Evolutionary conservation across 352 stramenopile species (phyloP).

Genomic region (Pythium aphanidermatum): DNA sequence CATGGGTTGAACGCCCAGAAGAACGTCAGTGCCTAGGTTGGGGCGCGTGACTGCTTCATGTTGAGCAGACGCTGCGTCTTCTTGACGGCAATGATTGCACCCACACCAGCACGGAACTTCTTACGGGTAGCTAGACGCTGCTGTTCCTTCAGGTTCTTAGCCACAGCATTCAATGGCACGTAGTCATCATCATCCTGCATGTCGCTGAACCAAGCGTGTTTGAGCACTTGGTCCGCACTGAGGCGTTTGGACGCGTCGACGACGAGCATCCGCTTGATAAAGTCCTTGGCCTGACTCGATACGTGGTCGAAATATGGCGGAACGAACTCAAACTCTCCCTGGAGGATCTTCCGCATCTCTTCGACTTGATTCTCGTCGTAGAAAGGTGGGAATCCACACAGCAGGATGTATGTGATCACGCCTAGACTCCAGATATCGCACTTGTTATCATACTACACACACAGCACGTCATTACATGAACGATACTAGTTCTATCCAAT

Average conservation of each 20-base stretch:
- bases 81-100: constrained; percentile 68
- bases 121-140: constrained; percentile 43
- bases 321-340: constrained; percentile 89
- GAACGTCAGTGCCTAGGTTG: constrained; percentile 16
- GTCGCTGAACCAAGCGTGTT: constrained; percentile 72
- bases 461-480: background rate
- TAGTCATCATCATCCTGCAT: constrained; percentile 49
- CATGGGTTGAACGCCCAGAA: too few species aligned
- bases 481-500: too few species aligned
- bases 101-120: constrained; percentile 67
- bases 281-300: constrained; percentile 86
- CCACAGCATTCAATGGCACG: constrained; percentile 43
- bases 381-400: constrained; percentile 96
- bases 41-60: constrained; percentile 20
- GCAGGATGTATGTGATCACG: constrained; percentile 90
- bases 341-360: constrained; percentile 81
- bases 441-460: constrained; percentile 89
- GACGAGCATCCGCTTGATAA: constrained; percentile 91
- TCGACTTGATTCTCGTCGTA: constrained; percentile 91
- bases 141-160: constrained; percentile 70
- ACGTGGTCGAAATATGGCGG: constrained; percentile 90
- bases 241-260: constrained; percentile 84
- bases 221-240: constrained; percentile 54
- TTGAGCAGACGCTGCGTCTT: constrained; percentile 68
- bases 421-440: constrained; percentile 95